Percentiles rank a stretch among this genome's conserved stretches.
These are phyloP conservation scores for Colletotrichum plurivorum DNA, from an alignment of 2,329 filamentous ascomycete species.

Conservation along the genomic window DNA sequence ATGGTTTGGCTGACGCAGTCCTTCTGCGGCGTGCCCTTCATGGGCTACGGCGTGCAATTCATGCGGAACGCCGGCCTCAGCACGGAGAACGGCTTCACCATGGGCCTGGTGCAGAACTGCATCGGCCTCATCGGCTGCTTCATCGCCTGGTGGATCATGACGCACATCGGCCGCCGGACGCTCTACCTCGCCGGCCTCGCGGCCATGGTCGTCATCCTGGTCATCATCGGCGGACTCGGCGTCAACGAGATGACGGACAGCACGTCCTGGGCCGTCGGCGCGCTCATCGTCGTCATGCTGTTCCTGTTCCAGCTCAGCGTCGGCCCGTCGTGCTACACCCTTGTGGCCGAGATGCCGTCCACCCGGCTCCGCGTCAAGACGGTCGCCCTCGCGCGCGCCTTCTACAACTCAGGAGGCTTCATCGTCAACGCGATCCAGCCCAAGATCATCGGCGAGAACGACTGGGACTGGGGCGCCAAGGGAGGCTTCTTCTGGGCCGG, in stretches of 20 bases:
- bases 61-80: conserved; percentile 46
- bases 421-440: conserved; percentile 47
- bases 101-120: conserved; percentile 57
- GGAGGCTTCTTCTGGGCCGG: conserved; percentile 48
- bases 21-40: conserved; percentile 44
- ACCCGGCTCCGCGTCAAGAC: conserved; percentile 63
- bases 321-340: conserved; percentile 59
- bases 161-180: conserved; percentile 55
- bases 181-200: conserved; percentile 56
- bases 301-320: conserved; percentile 55
- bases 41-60: conserved; percentile 39
- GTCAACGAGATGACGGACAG: conserved; percentile 49
- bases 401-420: conserved; percentile 58
- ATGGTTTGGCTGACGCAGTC: conserved; percentile 47
- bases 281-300: conserved; percentile 60
- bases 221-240: conserved; percentile 51
- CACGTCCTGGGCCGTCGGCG: conserved; percentile 55
- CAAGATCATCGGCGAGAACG: conserved; percentile 39
- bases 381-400: conserved; percentile 59
- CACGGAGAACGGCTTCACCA: conserved; percentile 49
- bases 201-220: conserved; percentile 55
- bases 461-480: conserved; percentile 50
- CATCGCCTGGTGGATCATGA: conserved; percentile 57
- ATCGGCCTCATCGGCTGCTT: conserved; percentile 59
- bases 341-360: conserved; percentile 59